Conservation (phyloP, 1,139 yeast genomes). For the Candida mesenterica region DNA sequence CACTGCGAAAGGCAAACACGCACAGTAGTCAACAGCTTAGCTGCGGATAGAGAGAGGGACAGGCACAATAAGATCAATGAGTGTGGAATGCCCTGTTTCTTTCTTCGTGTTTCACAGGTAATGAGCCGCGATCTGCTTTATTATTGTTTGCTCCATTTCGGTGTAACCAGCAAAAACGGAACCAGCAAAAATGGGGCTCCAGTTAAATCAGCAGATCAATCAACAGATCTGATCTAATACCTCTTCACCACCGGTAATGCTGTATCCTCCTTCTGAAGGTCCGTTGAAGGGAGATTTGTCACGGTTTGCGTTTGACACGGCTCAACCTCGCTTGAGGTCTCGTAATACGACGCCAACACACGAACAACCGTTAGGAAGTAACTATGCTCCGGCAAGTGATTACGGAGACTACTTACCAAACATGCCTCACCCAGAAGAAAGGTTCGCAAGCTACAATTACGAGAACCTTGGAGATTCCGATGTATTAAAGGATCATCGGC, state of each 20-base stretch:
- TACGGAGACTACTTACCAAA: too few species aligned
- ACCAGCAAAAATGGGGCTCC: background rate
- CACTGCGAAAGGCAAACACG: too few species aligned
- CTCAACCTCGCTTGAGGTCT: constrained; percentile 14
- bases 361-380: too few species aligned
- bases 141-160: background rate
- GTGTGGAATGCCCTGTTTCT: too few species aligned
- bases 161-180: background rate
- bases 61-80: too few species aligned
- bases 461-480: constrained; percentile 4
- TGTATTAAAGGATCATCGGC: background rate
- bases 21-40: too few species aligned
- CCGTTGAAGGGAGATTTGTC: constrained; percentile 18
- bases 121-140: background rate
- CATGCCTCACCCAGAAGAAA: too few species aligned
- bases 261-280: constrained; percentile 4
- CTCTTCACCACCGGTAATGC: constrained; percentile 1
- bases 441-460: too few species aligned
- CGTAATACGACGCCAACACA: constrained; percentile 19
- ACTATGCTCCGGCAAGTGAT: too few species aligned
- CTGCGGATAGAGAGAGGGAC: too few species aligned
- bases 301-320: constrained; percentile 17
- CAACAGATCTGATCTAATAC: background rate
- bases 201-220: too few species aligned
- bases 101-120: too few species aligned